Conservation (phyloP, 257 asterid genomes). For the Solanum verrucosum region DNA sequence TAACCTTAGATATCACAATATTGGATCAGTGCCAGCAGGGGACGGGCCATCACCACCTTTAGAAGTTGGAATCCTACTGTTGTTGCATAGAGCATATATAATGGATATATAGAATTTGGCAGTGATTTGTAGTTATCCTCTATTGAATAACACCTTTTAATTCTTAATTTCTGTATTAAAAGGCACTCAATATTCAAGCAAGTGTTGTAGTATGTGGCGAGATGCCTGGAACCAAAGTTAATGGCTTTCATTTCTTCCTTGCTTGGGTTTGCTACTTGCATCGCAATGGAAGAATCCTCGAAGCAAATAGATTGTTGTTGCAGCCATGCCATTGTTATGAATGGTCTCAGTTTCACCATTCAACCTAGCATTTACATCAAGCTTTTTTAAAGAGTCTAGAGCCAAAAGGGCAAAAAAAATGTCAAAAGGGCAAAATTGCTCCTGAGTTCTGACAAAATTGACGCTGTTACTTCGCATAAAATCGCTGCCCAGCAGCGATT, state of each 20-base stretch:
- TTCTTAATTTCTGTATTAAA: background rate
- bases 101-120: background rate
- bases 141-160: too few relatives aligned
- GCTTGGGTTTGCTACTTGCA: slow-evolving; percentile 30
- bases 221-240: slow-evolving; percentile 14
- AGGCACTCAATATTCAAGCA: slow-evolving; percentile 27
- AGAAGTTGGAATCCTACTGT: background rate
- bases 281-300: slow-evolving; percentile 11
- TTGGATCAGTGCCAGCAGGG: background rate
- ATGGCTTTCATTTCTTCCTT: slow-evolving; percentile 7
- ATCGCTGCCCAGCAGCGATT: too few relatives aligned
- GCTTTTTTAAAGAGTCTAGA: background rate
- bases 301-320: slow-evolving; percentile 16
- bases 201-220: slow-evolving; percentile 16
- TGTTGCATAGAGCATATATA: too few relatives aligned
- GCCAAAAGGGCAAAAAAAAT: too few relatives aligned
- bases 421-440: too few relatives aligned
- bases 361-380: slow-evolving; percentile 17
- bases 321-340: slow-evolving; percentile 28
- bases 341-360: background rate
- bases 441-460: too few relatives aligned
- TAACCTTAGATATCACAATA: background rate
- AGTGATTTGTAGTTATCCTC: background rate
- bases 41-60: background rate
- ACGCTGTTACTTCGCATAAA: too few relatives aligned